Conservation (phyloP, 1,284 basidiomycete species). For the Coniferiporia sulphurascens region DNA sequence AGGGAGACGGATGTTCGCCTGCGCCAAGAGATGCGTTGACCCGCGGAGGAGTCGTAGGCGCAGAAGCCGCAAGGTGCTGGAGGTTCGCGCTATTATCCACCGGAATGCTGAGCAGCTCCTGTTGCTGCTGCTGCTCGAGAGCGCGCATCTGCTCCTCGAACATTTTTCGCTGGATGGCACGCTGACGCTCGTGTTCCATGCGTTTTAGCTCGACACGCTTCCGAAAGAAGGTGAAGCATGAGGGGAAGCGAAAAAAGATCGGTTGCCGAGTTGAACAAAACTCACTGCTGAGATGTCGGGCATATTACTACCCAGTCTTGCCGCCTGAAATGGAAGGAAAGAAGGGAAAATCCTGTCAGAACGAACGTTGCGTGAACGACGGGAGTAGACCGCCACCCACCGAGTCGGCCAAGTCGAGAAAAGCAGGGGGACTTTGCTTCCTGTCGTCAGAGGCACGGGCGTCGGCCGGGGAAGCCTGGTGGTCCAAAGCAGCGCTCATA, state of each 20-base stretch:
- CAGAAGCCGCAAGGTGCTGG: slow-evolving; percentile 72
- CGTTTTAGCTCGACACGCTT: slow-evolving; percentile 89
- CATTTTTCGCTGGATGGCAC: slow-evolving; percentile 76
- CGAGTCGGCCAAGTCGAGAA: slow-evolving; percentile 85
- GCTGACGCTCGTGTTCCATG: slow-evolving; percentile 75
- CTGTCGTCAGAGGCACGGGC: slow-evolving; percentile 61
- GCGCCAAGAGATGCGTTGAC: slow-evolving; percentile 58
- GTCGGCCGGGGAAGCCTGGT: slow-evolving; percentile 65
- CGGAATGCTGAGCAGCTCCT: slow-evolving; percentile 73
- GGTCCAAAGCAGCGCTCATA: slow-evolving; percentile 68
- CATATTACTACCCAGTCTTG: slow-evolving; percentile 78
- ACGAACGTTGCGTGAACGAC: neutral
- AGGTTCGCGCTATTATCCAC: slow-evolving; percentile 48
- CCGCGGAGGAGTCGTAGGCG: slow-evolving; percentile 78
- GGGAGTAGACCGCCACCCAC: slow-evolving; percentile 44
- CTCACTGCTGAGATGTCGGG: slow-evolving; percentile 75
- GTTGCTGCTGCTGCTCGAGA: slow-evolving; percentile 87
- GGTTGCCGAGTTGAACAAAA: slow-evolving; percentile 20
- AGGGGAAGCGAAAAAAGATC: neutral
- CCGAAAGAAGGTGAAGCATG: slow-evolving; percentile 7
- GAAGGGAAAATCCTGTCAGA: slow-evolving; percentile 20
- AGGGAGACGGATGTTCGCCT: too few relatives aligned
- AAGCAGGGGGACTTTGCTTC: slow-evolving; percentile 82
- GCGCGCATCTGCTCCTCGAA: slow-evolving; percentile 94
- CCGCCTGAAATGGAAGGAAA: slow-evolving; percentile 46